Evolutionary conservation across 2,329 filamentous ascomycete species (phyloP), one percentile per base, ranked within the genome.

Genomic region (Neofusicoccum sp.): DNA sequence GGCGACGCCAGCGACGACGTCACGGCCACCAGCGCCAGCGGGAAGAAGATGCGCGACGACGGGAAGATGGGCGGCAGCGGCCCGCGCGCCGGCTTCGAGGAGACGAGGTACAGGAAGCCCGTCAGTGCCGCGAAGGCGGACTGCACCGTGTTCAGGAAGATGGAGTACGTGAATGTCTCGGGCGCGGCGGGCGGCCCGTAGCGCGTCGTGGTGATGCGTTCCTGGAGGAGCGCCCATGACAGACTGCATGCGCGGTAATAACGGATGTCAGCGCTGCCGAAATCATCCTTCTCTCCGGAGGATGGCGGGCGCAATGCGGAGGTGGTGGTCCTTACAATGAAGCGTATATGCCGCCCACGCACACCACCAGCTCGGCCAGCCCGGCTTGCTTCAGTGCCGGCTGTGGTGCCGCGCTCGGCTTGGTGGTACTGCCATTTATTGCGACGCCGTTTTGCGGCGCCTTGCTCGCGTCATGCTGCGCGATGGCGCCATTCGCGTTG

Each of bases 131-230:
- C 94, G 76, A 97, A 94, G 70, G 89, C 80, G 39, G 94, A 97
- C 79, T 99, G 95, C 65, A 98, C 88, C 5, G 95, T 98, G 79
- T 98, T 97, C 71, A 99, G 88, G 76, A 98, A 94, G 72, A 99
- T 89, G 62, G 95, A 91, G 77, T 93, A 97, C 68, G 90, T 92
- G 85, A 97, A 99, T 70, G 91, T 87, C 76, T 96, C 77, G 29
- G 85, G 86, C 34, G 81, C 74, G 28, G 83, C 77, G 4, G 76
- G 73, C 11, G 88, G 79, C 64, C 90, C 90, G 78, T 98, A 95
- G 6, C 87, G 84, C 9, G 93, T 98, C 12, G 95, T 99, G 33
- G 95, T 98, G 72, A 99, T 92, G 71, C 95, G 93, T 79, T 99
- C 95, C 83, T 99, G 95, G 65, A 99, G 89, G 68, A 96, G 89